Base-by-base conservation (phyloP, 495 filamentous ascomycete genomes). In the Penicillium fimorum region DNA sequence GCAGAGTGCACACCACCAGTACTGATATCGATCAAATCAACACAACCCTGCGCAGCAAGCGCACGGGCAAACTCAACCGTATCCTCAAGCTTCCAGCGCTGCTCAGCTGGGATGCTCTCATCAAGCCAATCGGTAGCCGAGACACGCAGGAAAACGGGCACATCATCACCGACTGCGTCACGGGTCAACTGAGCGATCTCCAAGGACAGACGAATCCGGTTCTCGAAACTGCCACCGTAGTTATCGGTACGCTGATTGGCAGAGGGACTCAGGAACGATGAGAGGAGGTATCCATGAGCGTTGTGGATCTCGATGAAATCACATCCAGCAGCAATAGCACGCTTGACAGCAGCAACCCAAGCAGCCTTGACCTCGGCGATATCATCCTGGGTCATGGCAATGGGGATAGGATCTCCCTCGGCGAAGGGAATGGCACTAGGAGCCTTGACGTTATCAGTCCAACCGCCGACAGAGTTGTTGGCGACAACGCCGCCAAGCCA, bases 91-190 rank as follows among this genome's bases (percentile, higher is more conserved):
- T 73, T 79, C 86, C 86, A 90, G 54, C 75, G 77, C 48, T 78
- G 73, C 61, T 78, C 74, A 32, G 69, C 67, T 20, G 79, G 69
- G 30, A 68, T 45, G 27, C 64, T 73, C 29, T 80, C 73, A 58
- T 84, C 80, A 1, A 86, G 64, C 83, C 83, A 87, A 58, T 87
- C 85, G 27, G 80, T 84, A 17, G 80, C 80, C 20, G 75, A 78
- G 48, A 88, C 75, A 13, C 86, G 82, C 6, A 89, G 70, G 67
- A 90, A 85, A 3, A 92, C 74, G 0, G 89, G 89, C 73, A 88
- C 84, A 5, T 70, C 63, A 0, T 83, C 77, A 15, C 71, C 71
- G 5, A 89, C 84, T 0, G 64, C 67, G 22, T 74, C 72, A 13
- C 87, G 77, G 11, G 80, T 78, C 17, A 80, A 53, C 48, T 86